Evolutionary conservation across 1,284 basidiomycete genomes (phyloP).

Genomic region (Rhodotorula mucilaginosa): DNA sequence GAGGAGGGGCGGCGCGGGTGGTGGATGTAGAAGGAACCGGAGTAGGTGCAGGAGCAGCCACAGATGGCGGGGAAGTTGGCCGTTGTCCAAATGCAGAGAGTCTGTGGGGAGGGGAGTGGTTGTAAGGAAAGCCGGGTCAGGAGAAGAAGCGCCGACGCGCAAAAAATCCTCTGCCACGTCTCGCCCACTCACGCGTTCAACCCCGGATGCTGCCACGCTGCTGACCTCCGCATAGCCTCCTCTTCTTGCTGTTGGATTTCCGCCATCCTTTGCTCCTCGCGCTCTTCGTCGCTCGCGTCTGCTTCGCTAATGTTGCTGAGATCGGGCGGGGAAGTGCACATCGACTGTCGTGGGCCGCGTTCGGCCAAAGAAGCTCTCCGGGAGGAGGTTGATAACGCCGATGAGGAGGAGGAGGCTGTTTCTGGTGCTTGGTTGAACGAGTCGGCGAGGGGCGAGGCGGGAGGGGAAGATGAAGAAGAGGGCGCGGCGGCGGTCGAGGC

Average conservation of each 20-base stretch:
- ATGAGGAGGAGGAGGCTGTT: background rate
- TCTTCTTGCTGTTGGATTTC: background rate
- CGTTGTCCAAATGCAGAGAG: background rate
- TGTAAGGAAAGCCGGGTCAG: too few species aligned
- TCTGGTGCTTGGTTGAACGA: background rate
- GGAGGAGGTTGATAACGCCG: background rate
- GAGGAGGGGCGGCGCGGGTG: too few species aligned
- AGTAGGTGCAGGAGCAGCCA: background rate
- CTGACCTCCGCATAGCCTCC: background rate
- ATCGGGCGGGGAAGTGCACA: constrained; percentile 19
- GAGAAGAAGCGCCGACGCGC: too few species aligned
- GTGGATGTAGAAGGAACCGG: background rate
- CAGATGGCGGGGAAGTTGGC: background rate
- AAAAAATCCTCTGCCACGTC: too few species aligned
- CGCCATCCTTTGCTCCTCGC: background rate
- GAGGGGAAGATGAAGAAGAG: background rate
- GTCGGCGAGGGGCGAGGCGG: background rate
- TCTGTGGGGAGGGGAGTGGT: background rate
- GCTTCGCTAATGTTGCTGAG: constrained; percentile 35
- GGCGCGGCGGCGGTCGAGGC: background rate
- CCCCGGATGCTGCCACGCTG: too few species aligned
- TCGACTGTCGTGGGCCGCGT: constrained; percentile 1
- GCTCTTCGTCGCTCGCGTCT: constrained; percentile 8
- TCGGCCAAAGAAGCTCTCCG: constrained; percentile 16
- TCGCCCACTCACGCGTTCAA: background rate